Evolutionary conservation across 352 stramenopile genomes (phyloP), one percentile per base, ranked within the genome.

Genomic region (Pythium rhizo-oryzae): DNA sequence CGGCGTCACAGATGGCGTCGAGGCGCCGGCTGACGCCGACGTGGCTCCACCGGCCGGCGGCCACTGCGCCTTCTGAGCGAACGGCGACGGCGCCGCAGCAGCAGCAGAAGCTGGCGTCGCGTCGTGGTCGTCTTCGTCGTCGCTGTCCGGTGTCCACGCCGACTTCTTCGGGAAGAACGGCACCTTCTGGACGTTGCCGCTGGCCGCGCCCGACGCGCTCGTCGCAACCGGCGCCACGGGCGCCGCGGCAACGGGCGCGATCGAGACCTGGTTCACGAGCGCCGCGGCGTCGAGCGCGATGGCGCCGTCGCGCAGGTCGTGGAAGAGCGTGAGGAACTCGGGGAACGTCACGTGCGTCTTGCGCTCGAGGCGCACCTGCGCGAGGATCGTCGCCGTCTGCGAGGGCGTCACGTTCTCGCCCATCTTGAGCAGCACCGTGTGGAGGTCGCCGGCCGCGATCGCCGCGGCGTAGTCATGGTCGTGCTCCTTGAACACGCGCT

Each of bases 401-500:
- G 81, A 80, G 19, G 83, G 73, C 33, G 83, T 90, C 24, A 94
- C 77, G 50, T 92, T 89, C 78, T 96, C 86, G 28, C 89, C 89
- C 35, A 96, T 81, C 64, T 93, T 84, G 13, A 85, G 75, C 56
- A 96, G 74, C 68, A 94, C 78, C 2, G 73, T 82, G 59, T 79
- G 73, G 18, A 94, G 62, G 23, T 94, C 80, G 5, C 9, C 35
- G 33, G 75, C 56, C 9, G 78, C 62, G 46, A 94, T 82, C 12
- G 82, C 82, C 7, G 83, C 88, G 15, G 75, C 75, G 52, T 82
- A 84, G 74, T 96, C 83, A 55, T 64, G 68, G 72, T 96, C 88
- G 59, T 93, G 89, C 77, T 92, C 81, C 62, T 92, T 92, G 72
- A 96, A 96, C 35, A 90, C 82, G 65, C 82, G 80, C 72, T 94